A percentile compares a stretch with the other conserved stretches of the same genome.
These are phyloP conservation scores for Nitzschia palea DNA, from an alignment of 108 stramenopile species.

Conservation along the genomic window DNA sequence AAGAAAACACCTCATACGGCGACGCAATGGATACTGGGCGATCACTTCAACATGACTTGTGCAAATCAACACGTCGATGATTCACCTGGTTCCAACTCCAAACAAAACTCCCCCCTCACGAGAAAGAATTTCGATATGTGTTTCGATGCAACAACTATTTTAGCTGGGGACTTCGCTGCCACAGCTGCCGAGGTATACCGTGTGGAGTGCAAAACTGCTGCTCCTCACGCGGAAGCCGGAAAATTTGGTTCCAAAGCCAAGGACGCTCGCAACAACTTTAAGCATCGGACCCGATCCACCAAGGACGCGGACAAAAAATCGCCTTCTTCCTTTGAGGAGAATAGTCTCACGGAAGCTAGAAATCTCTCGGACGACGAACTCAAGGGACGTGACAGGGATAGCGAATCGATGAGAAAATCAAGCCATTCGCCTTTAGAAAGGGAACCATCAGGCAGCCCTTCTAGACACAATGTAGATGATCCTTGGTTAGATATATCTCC, in stretches of 20 bases:
- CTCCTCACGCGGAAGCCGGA: too few relatives aligned
- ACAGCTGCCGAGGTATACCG: slow-evolving; percentile 24
- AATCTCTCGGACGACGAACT: background rate
- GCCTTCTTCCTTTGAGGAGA: too few relatives aligned
- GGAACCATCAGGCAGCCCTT: background rate
- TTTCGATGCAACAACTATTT: background rate
- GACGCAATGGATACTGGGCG: too few relatives aligned
- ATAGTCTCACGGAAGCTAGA: background rate
- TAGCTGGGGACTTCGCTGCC: slow-evolving; percentile 14
- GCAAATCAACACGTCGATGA: background rate
- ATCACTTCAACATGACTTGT: too few relatives aligned
- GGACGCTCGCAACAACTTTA: too few relatives aligned
- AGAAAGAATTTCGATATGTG: background rate
- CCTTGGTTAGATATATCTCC: background rate
- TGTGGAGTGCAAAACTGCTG: slow-evolving; percentile 21
- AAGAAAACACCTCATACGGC: too few relatives aligned
- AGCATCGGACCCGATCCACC: too few relatives aligned
- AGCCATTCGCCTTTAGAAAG: background rate
- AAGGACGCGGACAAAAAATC: too few relatives aligned
- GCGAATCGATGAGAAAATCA: background rate
- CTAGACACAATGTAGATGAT: background rate
- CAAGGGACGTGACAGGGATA: background rate
- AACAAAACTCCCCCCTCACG: background rate
- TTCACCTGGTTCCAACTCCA: background rate
- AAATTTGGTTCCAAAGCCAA: too few relatives aligned